Base-by-base conservation (phyloP, 805 yeast genomes). In the Candida loeiensis region DNA sequence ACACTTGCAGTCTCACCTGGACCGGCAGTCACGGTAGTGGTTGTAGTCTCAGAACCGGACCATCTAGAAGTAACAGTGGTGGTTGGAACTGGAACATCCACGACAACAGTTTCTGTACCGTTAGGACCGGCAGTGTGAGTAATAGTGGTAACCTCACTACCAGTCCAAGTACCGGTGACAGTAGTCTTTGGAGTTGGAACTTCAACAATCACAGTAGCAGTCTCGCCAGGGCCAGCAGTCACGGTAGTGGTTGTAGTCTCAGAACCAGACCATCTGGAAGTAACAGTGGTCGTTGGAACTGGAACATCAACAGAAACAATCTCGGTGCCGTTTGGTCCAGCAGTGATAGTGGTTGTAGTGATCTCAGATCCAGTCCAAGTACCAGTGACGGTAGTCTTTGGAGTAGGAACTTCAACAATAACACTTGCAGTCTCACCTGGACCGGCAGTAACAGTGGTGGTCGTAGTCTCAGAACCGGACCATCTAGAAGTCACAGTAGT, bases 281-380 rank as follows among this genome's bases (percentile, higher is more conserved):
- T 25, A 12, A 33, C 16, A 3, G 53, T 44, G 13, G 16, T 17
- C 13, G 16, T 22, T 13, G 45, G 40, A 11, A 31, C 17, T 27
- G 45, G 45, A 13, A 35, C 40, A 17, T 43, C 45, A 19, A 43
- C 25, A n/a, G 39, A 25, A 12, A 39, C 43, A 4, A 46, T 43
- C 12, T 15, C 42, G 18, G 46, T 43, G 5, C 36, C 44, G 9
- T 38, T 40, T 31, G 36, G 43, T 3, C 38, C 16, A 4, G 40
- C 45, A 12, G 45, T 17, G 12, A 30, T 15, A 11, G 55, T 45
- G 11, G 21, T 28, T 12, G 42, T 38, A 11, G 43, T n/a, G 41
- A 43, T 38, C n/a, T n/a, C 19, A 13, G 40, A 14, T n/a, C 53
- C 50, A 4, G 52, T 48, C 53, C 45, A 27, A 4, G 50, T 39